Conservation (phyloP, 352 stramenopile species). For the Phytophthora europaea region DNA sequence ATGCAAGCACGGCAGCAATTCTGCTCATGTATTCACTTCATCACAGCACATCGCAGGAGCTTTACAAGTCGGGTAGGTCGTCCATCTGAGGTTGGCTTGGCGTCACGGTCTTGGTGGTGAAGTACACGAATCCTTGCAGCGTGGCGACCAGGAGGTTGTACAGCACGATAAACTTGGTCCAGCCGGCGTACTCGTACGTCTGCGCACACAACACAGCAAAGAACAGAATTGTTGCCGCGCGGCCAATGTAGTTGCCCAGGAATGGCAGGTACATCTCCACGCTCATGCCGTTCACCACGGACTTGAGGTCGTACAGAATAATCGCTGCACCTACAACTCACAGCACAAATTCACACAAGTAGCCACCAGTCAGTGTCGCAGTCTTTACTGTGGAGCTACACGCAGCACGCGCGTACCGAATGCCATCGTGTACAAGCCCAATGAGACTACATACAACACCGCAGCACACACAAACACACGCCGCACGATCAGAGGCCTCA, state of each 20-base stretch:
- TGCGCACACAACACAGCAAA: conserved; percentile 83
- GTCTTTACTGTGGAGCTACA: neutral
- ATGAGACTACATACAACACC: conserved; percentile 55
- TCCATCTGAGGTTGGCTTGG: conserved; percentile 64
- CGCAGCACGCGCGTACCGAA: conserved; percentile 58
- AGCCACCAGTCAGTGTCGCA: conserved; percentile 1
- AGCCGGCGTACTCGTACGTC: conserved; percentile 72
- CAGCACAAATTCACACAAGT: neutral
- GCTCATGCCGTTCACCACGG: conserved; percentile 82
- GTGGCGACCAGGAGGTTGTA: conserved; percentile 84
- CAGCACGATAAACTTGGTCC: conserved; percentile 77
- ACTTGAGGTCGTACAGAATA: conserved; percentile 90
- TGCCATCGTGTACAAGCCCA: conserved; percentile 88
- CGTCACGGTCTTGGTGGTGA: conserved; percentile 83
- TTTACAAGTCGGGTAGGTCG: conserved; percentile 71
- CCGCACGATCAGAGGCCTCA: conserved; percentile 9
- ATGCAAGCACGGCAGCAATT: conserved; percentile 1
- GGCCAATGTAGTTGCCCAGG: conserved; percentile 89
- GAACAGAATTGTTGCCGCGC: conserved; percentile 81
- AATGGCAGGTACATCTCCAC: conserved; percentile 90
- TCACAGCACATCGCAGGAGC: conserved; percentile 12
- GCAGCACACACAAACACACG: conserved; percentile 16
- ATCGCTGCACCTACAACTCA: conserved; percentile 57
- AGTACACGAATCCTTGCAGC: conserved; percentile 84
- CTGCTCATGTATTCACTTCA: conserved; percentile 28